Conservation (phyloP, 2,329 filamentous ascomycete species). For the Aspergillus proliferans region DNA sequence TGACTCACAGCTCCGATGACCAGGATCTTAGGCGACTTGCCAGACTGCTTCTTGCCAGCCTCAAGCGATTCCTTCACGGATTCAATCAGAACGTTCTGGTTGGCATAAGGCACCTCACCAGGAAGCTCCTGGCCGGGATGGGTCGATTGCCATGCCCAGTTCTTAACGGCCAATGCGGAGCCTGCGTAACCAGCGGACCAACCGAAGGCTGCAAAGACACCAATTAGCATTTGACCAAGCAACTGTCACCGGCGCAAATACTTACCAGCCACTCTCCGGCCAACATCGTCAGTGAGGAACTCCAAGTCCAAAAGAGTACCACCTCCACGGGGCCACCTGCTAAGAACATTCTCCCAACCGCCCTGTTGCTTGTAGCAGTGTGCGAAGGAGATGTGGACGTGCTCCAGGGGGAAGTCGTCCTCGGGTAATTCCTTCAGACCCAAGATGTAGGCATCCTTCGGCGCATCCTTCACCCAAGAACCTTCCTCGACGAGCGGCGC, state of each 20-base stretch:
- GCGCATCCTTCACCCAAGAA: conserved; percentile 59
- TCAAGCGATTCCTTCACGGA: conserved; percentile 68
- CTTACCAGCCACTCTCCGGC: conserved; percentile 48
- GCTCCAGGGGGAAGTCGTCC: conserved; percentile 63
- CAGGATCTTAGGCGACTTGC: conserved; percentile 65
- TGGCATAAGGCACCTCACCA: conserved; percentile 52
- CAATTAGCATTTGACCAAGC: neutral
- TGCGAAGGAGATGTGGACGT: conserved; percentile 65
- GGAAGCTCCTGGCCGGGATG: conserved; percentile 64
- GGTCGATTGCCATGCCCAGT: conserved; percentile 76
- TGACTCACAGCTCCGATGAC: conserved; percentile 66
- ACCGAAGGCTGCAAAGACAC: conserved; percentile 34
- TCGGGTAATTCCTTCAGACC: conserved; percentile 74
- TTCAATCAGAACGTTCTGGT: conserved; percentile 65
- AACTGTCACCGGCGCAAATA: neutral
- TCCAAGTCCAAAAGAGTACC: conserved; percentile 80
- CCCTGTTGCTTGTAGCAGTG: conserved; percentile 72
- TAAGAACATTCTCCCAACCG: conserved; percentile 73
- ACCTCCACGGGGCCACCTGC: conserved; percentile 68
- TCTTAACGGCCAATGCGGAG: conserved; percentile 67
- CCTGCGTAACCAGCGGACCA: conserved; percentile 69
- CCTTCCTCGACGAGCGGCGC: conserved; percentile 60
- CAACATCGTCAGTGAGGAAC: conserved; percentile 69
- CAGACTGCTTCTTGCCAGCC: conserved; percentile 59
- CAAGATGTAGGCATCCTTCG: conserved; percentile 63